Evolutionary conservation across 2,329 filamentous ascomycete species (phyloP).

Genomic region (Talaromyces sp.): DNA sequence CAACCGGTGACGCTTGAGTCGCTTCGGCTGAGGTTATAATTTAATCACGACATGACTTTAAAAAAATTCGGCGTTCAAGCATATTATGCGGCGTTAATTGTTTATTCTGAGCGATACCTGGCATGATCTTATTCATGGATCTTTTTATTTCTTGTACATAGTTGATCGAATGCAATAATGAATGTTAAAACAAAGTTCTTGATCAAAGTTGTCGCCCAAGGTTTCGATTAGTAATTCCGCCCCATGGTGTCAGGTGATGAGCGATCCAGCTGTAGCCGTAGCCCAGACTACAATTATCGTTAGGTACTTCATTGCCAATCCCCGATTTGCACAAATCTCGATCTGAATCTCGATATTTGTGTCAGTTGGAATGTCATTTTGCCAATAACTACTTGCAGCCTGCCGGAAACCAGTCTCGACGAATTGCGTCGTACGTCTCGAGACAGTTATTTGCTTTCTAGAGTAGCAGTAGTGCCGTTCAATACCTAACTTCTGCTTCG

Average conservation of each 20-base stretch:
- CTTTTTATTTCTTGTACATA: slow-evolving; percentile 13
- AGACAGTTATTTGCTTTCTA: neutral
- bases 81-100: slow-evolving; percentile 12
- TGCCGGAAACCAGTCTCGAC: slow-evolving; percentile 43
- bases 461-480: neutral
- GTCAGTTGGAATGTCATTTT: neutral
- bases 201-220: neutral
- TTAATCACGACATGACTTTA: slow-evolving; percentile 3
- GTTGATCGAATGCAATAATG: neutral
- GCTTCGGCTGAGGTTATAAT: neutral
- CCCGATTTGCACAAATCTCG: neutral
- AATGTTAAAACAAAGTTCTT: slow-evolving; percentile 10
- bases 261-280: neutral
- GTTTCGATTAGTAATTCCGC: slow-evolving; percentile 2
- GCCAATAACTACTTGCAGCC: slow-evolving; percentile 33
- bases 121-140: slow-evolving; percentile 8
- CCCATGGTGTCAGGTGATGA: neutral
- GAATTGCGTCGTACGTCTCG: slow-evolving; percentile 34
- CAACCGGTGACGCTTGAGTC: slow-evolving; percentile 28
- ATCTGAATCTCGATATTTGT: neutral
- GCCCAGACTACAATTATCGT: neutral
- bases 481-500: neutral
- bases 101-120: slow-evolving; percentile 9
- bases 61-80: neutral
- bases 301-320: neutral